phyloP scores from a whole-genome alignment of 2,329 filamentous ascomycete species.

The Penicillium sp. region DNA sequence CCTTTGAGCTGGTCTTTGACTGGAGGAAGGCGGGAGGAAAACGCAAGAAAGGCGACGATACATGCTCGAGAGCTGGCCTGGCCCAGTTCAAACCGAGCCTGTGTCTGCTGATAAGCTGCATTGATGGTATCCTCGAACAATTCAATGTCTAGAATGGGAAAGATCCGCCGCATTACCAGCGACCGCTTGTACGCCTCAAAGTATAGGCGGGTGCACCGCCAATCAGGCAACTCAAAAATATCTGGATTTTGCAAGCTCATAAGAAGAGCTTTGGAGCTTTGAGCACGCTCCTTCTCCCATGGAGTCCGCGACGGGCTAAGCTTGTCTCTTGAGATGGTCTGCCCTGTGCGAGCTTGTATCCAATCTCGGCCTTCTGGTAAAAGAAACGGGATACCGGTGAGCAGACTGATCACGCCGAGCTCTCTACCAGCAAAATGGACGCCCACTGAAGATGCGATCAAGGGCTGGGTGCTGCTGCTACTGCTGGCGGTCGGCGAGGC shows the following conservation, averaged over 20 bases:
- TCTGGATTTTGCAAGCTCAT: conserved; percentile 21
- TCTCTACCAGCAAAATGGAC: conserved; percentile 51
- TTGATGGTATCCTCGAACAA: conserved; percentile 50
- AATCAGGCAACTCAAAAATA: conserved; percentile 39
- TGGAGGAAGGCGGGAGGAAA: conserved; percentile 31
- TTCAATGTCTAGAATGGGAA: conserved; percentile 50
- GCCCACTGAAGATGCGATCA: conserved; percentile 33
- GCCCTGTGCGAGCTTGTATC: conserved; percentile 49
- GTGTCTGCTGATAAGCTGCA: conserved; percentile 42
- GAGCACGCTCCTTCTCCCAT: conserved; percentile 37
- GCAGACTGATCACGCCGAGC: conserved; percentile 48
- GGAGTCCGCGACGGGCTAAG: conserved; percentile 28
- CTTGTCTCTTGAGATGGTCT: conserved; percentile 33
- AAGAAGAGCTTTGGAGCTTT: conserved; percentile 20
- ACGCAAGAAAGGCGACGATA: conserved; percentile 50
- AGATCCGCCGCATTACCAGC: conserved; percentile 45
- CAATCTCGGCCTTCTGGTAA: conserved; percentile 49
- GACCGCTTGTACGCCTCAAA: conserved; percentile 30
- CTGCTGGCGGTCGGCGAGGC: conserved; percentile 18
- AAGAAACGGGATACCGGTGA: conserved; percentile 52
- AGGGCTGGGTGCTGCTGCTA: conserved; percentile 13
- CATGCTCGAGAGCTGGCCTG: conserved; percentile 45
- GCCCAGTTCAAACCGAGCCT: conserved; percentile 20
- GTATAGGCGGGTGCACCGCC: conserved; percentile 30
- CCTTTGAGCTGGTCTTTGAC: conserved; percentile 4